Base-by-base conservation (phyloP, 129 eudicot genomes). In the Chrysanthemum makinoi region DNA sequence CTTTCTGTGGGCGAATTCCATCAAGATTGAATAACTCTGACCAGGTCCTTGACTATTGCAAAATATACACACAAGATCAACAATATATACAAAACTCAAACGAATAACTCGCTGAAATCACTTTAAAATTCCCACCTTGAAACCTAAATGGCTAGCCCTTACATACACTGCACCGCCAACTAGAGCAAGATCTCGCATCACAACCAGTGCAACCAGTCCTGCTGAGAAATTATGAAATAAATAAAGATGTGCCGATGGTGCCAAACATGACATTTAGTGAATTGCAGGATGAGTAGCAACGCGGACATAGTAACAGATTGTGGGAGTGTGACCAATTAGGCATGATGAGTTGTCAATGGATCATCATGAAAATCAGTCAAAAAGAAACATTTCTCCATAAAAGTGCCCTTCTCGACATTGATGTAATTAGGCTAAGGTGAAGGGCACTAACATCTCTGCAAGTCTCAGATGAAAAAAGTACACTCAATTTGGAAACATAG, bases 81-180 rank as follows among this genome's bases (percentile, higher is more conserved):
- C 8, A 14, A 73, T 69, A 54, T 48, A 69, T 30, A 65, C 10
- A 58, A 33, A 69, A 59, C 24, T 5, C 55, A 55, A 67, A 57
- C 39, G 30, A 66, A 68, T 15, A 65, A 56, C 33, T 20, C 15
- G 51, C 11, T 44, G 19, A 61, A 22, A 33, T 70, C 53, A 56
- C 46, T 54, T 39, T n/a, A 44, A 56, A 60, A 69, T 56, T 28
- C 62, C 62, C 51, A 95, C 99, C 87, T 84, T 66, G 86, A 89
- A 84, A 72, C 77, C 80, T 74, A 95, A 83, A 51, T 85, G 80
- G 75, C 75, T 90, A 59, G 89, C 99, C 80, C 97, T 84, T 61
- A 84, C 88, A 85, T 95, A 95, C 51, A 88, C 73, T 48, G 99
- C 97, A 68, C 99, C 99, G 51, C 96, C 94, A 79, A 95, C 94